Evolutionary conservation across 163 green algal genomes (phyloP).

Genomic region (Coccomyxa subellipsoidea): DNA sequence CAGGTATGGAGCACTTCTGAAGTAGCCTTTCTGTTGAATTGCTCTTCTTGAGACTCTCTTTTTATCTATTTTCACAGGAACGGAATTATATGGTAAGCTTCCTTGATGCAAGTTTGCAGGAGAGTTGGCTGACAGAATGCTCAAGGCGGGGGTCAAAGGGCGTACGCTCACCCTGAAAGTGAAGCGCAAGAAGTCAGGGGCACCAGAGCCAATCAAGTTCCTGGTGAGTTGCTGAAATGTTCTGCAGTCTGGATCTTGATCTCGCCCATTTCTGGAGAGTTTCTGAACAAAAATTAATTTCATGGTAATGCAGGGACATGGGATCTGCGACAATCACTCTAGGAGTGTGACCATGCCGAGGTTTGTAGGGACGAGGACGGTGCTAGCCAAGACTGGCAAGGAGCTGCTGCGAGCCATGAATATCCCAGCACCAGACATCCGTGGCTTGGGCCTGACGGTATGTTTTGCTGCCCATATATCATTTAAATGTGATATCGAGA

Average conservation of each 20-base stretch:
- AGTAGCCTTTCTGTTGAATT: too few relatives aligned
- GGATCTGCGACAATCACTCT: slow-evolving; percentile 80
- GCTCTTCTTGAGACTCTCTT: not conserved
- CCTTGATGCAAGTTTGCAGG: too few relatives aligned
- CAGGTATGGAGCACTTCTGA: slow-evolving; percentile 5
- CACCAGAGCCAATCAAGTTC: slow-evolving; percentile 32
- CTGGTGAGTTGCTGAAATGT: not conserved
- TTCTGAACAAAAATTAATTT: too few relatives aligned
- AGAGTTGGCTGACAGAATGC: slow-evolving; percentile 53
- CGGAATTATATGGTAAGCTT: too few relatives aligned
- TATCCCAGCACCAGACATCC: slow-evolving; percentile 57
- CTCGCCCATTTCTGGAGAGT: too few relatives aligned
- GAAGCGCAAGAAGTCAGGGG: slow-evolving; percentile 45
- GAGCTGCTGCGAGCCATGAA: slow-evolving; percentile 54
- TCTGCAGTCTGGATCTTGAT: too few relatives aligned
- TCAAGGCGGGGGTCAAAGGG: slow-evolving; percentile 30
- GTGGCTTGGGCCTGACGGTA: slow-evolving; percentile 72
- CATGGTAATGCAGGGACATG: slow-evolving; percentile 65
- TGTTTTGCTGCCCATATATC: not conserved
- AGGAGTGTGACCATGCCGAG: slow-evolving; percentile 51
- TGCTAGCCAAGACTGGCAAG: slow-evolving; percentile 32
- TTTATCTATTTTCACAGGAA: too few relatives aligned
- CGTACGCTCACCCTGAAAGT: slow-evolving; percentile 73
- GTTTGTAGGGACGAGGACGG: slow-evolving; percentile 26
- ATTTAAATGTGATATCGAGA: not conserved